Conservation (phyloP, 2,329 filamentous ascomycete species). For the Canariomyces notabilis region DNA sequence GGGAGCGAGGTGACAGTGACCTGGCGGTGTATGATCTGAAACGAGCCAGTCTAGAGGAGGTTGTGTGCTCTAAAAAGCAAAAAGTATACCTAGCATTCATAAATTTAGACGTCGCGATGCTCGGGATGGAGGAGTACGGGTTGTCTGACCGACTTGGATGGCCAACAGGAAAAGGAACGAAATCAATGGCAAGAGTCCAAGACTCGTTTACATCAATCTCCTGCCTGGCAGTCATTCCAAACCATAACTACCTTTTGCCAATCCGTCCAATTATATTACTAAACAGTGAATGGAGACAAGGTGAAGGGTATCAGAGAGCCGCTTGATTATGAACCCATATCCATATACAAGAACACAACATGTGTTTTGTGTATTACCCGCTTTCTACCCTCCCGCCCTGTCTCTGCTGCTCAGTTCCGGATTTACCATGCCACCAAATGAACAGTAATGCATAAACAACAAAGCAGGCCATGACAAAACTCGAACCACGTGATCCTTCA, state of each 20-base stretch:
- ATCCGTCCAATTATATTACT: no score
- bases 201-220: no score
- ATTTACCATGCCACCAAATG: background rate
- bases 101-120: background rate
- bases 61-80: background rate
- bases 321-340: background rate
- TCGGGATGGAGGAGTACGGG: background rate
- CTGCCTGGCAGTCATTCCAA: no score
- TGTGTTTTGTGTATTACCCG: background rate
- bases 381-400: background rate
- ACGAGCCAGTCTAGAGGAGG: background rate
- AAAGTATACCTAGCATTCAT: background rate
- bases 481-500: no score
- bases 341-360: background rate
- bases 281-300: background rate
- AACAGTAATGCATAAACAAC: background rate
- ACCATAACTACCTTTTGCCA: no score
- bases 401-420: background rate
- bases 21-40: slow-evolving; percentile 4
- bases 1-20: slow-evolving; percentile 2
- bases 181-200: no score
- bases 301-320: background rate
- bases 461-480: no score
- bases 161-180: no score
- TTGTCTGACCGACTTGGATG: no score